Evolutionary conservation across 1,139 yeast species (phyloP), one percentile per base, ranked within the genome.

Genomic region (Suhomyces maxii): DNA sequence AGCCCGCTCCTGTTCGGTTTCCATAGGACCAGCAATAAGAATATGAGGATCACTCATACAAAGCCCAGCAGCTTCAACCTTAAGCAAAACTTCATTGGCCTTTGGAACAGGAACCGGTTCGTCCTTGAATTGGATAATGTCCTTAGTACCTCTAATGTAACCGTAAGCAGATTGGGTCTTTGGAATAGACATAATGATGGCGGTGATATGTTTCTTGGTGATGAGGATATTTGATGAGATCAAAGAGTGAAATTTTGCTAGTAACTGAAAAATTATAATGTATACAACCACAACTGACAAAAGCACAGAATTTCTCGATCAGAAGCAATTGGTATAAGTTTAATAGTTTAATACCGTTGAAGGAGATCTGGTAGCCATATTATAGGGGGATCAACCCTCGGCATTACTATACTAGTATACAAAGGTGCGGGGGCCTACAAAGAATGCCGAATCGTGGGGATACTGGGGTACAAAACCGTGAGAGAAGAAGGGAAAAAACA

Each of bases 41-140:
- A 77, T 63, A 53, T 77, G 81, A 18, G 77, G 65, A 55, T 79
- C 84, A 46, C 80, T 73, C 53, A 69, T 71, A 58, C 83, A 79
- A 49, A 79, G 64, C 2, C 84, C 83, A 1, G 79, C 79, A 0
- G 80, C 82, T 49, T 76, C 77, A 31, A 79, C 63, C 55, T 77
- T 75, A 40, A 79, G 59, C 14, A 79, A 62, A 1, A 77, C 67
- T 45, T 76, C 70, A 36, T 58, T 61, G 28, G 60, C 57, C 3
- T 58, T 61, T 0, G 82, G 80, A 30, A 53, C 52, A 3, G 68
- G 67, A 10, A 77, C 75, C 3, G 79, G 75, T 39, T 65, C 43
- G 45, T 67, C 53, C 18, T 52, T 54, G 41, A 59, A 59, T 13
- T 52, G 48, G 12, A 48, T 53, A 43, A 61, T 52, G 18, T 47